A percentile compares a stretch with the other conserved stretches of the same genome.
Conservation (phyloP, 2,329 filamentous ascomycete species). For the Aspergillus ochraceoroseus region DNA sequence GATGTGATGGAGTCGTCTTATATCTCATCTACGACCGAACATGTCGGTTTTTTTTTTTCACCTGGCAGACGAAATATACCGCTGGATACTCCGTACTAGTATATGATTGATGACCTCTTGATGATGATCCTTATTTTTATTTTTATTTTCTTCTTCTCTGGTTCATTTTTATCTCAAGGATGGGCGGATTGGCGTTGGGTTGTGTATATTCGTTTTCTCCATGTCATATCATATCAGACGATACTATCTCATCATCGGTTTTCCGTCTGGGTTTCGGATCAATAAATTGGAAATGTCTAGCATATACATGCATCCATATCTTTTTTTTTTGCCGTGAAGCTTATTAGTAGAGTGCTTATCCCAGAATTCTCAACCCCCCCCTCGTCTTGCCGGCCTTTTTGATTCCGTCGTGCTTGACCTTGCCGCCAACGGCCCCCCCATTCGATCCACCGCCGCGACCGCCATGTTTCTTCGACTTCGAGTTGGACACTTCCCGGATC, state of each 20-base stretch:
- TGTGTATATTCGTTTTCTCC: not conserved
- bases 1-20: no score
- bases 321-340: no score
- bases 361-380: slow-evolving; percentile 43
- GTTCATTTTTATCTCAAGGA: not conserved
- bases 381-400: slow-evolving; percentile 47
- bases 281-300: no score
- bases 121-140: not conserved
- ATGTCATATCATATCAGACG: no score
- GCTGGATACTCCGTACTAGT: no score
- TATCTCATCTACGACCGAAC: no score
- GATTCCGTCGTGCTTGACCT: slow-evolving; percentile 44
- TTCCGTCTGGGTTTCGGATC: no score
- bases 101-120: slow-evolving; percentile 6
- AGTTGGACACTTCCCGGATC: slow-evolving; percentile 70
- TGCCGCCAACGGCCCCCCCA: slow-evolving; percentile 30
- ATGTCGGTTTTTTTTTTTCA: no score
- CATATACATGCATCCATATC: no score
- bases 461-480: slow-evolving; percentile 57
- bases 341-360: no score
- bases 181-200: not conserved
- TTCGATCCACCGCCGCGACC: slow-evolving; percentile 29
- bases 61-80: no score
- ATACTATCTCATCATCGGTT: no score
- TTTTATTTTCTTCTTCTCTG: not conserved